Conservation (phyloP, 1,284 basidiomycete genomes). For the Rhodofomes roseus region DNA sequence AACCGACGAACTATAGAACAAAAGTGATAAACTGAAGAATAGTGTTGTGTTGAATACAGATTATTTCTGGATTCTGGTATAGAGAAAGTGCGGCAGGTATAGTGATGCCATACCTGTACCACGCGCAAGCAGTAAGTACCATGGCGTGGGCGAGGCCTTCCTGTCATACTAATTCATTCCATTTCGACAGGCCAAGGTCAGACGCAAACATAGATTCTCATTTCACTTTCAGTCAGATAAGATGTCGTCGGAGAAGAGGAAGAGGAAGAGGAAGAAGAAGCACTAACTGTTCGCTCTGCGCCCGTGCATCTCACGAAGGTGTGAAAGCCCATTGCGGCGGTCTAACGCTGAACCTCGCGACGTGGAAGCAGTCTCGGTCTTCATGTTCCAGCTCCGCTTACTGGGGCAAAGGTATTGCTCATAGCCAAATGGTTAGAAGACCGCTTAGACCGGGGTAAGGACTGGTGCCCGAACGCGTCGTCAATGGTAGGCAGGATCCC, state of each 20-base stretch:
- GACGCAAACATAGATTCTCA: too few relatives aligned
- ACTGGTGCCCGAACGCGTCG: not conserved
- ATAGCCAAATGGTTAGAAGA: not conserved
- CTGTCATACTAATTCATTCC: too few relatives aligned
- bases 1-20: too few relatives aligned
- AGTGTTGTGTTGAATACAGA: too few relatives aligned
- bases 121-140: too few relatives aligned
- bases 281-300: not conserved
- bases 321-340: not conserved
- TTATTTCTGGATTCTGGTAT: too few relatives aligned
- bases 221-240: too few relatives aligned
- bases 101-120: too few relatives aligned
- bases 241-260: not conserved
- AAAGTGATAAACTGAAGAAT: too few relatives aligned
- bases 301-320: not conserved
- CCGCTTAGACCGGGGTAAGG: not conserved
- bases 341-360: not conserved
- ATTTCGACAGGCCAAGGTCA: too few relatives aligned
- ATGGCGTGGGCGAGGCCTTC: too few relatives aligned
- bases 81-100: too few relatives aligned
- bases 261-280: not conserved
- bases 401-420: not conserved
- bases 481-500: not conserved
- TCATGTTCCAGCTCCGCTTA: not conserved
- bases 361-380: not conserved